Conservation (phyloP, 768 basidiomycete genomes). For the Amanita rimosa region DNA sequence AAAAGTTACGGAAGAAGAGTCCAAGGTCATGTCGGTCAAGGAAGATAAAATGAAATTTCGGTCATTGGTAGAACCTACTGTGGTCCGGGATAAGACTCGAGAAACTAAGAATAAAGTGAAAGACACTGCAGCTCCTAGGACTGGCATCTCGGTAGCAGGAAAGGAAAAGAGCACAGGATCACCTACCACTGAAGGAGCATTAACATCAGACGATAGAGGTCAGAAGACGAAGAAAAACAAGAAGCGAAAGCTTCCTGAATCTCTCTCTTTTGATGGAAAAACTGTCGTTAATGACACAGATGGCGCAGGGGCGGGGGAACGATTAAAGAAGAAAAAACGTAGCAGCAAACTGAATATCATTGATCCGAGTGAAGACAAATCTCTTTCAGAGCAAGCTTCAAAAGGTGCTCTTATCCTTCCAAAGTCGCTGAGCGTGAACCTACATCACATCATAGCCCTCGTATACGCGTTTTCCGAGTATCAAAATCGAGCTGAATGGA, state of each 20-base stretch:
- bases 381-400: constrained; percentile 1
- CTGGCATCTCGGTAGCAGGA: no score
- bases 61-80: no score
- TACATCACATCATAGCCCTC: background rate
- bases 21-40: constrained; percentile 3
- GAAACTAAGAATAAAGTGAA: no score
- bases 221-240: no score
- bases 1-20: constrained; percentile 10
- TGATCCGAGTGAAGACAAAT: background rate
- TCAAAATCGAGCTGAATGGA: constrained; percentile 41
- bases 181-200: no score
- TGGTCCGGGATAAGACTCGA: no score
- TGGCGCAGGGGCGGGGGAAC: background rate
- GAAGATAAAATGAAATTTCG: background rate
- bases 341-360: background rate
- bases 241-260: no score
- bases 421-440: background rate
- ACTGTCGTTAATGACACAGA: background rate
- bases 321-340: background rate
- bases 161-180: no score
- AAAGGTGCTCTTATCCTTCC: background rate
- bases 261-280: background rate
- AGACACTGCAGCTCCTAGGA: no score
- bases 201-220: no score
- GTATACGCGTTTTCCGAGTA: constrained; percentile 47